Conservation (phyloP, 2,329 filamentous ascomycete species). For the Elsinoe ampelina region DNA sequence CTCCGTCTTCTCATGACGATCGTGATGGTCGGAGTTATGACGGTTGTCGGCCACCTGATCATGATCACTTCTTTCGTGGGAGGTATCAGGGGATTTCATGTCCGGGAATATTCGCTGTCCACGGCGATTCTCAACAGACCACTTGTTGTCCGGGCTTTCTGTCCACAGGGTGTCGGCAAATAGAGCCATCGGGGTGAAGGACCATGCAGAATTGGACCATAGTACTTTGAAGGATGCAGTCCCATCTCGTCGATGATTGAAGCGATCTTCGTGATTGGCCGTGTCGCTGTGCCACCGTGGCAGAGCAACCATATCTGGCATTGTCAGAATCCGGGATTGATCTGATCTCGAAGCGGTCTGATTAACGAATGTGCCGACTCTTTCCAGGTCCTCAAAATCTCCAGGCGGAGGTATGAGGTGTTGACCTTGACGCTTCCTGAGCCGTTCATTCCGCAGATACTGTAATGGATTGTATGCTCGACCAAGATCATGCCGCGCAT, state of each 20-base stretch:
- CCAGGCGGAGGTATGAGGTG: constrained; percentile 63
- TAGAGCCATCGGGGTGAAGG: constrained; percentile 71
- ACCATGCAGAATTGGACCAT: constrained; percentile 76
- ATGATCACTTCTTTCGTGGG: constrained; percentile 6
- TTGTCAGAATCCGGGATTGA: constrained; percentile 28
- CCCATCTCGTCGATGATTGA: constrained; percentile 29
- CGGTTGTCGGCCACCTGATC: not conserved
- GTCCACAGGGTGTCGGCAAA: constrained; percentile 87
- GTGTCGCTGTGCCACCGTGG: constrained; percentile 19
- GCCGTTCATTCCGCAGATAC: constrained; percentile 81
- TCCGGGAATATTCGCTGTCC: constrained; percentile 62
- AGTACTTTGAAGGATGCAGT: constrained; percentile 49
- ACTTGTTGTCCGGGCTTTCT: constrained; percentile 71
- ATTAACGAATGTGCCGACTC: constrained; percentile 69
- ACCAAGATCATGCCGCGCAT: constrained; percentile 41
- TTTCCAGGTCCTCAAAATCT: constrained; percentile 65
- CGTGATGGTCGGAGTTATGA: not conserved
- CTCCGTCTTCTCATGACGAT: constrained; percentile 1
- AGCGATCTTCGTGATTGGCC: constrained; percentile 21
- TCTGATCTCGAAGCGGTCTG: constrained; percentile 46
- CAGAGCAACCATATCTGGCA: constrained; percentile 26
- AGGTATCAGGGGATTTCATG: constrained; percentile 16
- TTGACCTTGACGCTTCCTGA: constrained; percentile 68
- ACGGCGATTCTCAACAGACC: constrained; percentile 68
- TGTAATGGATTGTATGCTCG: constrained; percentile 85